Base-by-base conservation (phyloP, 495 filamentous ascomycete genomes). In the Viridothelium virens region DNA sequence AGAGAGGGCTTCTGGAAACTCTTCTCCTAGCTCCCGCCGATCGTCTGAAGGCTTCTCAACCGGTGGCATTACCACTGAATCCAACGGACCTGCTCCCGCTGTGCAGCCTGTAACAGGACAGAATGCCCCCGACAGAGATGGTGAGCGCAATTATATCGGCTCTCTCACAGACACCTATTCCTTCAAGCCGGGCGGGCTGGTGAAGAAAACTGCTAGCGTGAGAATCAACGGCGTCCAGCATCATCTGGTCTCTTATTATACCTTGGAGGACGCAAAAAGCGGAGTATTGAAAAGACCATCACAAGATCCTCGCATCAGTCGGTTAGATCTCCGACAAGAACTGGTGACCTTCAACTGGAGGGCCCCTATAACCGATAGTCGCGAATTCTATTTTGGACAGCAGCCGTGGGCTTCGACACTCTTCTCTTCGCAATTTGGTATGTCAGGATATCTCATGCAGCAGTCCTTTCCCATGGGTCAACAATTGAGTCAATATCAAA, bases 151-250 rank as follows among this genome's bases (percentile, higher is more conserved):
- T 3, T 79, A 91, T 65, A 84, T 94, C 44, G 92, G 92, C 38
- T 96, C 91, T 7, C 80, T 96, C 36, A 81, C 90, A 2, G 91
- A 96, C 75, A 91, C 88, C 0, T 96, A 96, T 74, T 86, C 85
- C 33, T 96, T 96, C 82, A 93, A 91, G 77, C 82, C 86, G 50
- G 84, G 86, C 2, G 92, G 92, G 0, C 75, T 96, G 65, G 85
- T 96, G 37, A 97, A 97, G 79, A 96, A 96, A 81, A 96, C 92
- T 0, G 90, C 96, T 73, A 91, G 86, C 65, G 83, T 96, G 36
- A 86, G 82, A 2, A 82, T 89, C 56, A 76, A 85, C 18, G 85
- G 85, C 7, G 77, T 89, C 4, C 84, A 83, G 3, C 91, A 93
- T 73, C 91, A 95, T 70, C 77, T 97, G 62, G 90, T 96, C 48